phyloP scores from a whole-genome alignment of 2,329 filamentous ascomycete species.

The Epichloe typhina region DNA sequence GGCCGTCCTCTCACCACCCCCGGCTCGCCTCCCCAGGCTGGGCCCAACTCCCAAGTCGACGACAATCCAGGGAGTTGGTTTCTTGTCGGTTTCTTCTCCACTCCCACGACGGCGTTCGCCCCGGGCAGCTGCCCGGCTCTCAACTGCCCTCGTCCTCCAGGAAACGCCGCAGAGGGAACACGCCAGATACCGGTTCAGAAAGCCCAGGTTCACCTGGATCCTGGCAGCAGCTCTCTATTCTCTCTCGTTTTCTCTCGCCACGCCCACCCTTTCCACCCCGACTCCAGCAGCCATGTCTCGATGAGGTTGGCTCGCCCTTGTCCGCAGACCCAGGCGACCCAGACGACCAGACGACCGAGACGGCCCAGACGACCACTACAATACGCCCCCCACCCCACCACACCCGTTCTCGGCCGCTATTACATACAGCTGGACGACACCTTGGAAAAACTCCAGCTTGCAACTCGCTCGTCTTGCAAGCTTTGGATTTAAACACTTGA shows the following conservation, averaged over 20 bases:
- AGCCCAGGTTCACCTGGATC: constrained; percentile 5
- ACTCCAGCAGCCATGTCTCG: constrained; percentile 25
- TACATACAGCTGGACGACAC: constrained; percentile 31
- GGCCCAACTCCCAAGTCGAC: constrained; percentile 7
- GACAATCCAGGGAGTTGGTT: constrained; percentile 5
- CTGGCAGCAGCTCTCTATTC: neutral
- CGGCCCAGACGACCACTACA: neutral
- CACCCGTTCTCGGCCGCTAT: constrained; percentile 16
- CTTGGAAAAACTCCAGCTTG: constrained; percentile 21
- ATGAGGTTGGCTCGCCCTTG: constrained; percentile 31
- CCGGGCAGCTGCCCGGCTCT: constrained; percentile 8
- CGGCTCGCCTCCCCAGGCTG: constrained; percentile 1
- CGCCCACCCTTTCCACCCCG: constrained; percentile 5
- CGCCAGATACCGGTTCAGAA: constrained; percentile 8
- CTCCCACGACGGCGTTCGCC: constrained; percentile 8
- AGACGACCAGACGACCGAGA: neutral
- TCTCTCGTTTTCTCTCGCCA: neutral
- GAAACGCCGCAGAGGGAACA: constrained; percentile 5
- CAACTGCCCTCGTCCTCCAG: constrained; percentile 1
- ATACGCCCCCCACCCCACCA: constrained; percentile 24
- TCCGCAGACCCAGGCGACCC: constrained; percentile 18
- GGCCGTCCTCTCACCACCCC: neutral
- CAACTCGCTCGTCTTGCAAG: neutral
- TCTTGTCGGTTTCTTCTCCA: constrained; percentile 6
- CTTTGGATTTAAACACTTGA: constrained; percentile 1